phyloP scores from a whole-genome alignment of 179 eudicot genomes.

The Actinidia arguta region DNA sequence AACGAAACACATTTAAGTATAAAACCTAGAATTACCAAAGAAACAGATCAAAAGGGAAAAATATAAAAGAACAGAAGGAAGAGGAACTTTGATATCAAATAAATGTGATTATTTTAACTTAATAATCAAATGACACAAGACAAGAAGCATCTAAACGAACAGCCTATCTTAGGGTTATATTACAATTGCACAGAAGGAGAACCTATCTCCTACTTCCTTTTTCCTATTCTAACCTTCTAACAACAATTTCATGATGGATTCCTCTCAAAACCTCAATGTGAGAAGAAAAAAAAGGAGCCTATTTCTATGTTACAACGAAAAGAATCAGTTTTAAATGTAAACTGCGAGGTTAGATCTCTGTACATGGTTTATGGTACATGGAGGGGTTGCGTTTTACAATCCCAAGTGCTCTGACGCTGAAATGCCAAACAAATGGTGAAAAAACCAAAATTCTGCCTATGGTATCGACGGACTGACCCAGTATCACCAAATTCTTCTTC shows the following conservation, averaged over 20 bases:
- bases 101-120: not conserved
- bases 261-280: constrained; percentile 38
- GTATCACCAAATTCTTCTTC: not conserved
- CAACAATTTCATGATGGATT: constrained; percentile 44
- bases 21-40: not conserved
- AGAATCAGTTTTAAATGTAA: constrained; percentile 44
- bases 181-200: constrained; percentile 24
- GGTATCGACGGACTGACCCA: not conserved
- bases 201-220: constrained; percentile 41
- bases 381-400: constrained; percentile 29
- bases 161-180: constrained; percentile 31
- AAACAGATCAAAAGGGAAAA: not conserved
- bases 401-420: constrained; percentile 22
- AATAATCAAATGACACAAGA: not conserved
- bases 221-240: constrained; percentile 48
- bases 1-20: not conserved
- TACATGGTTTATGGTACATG: constrained; percentile 55
- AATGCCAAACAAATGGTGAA: constrained; percentile 9
- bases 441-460: not conserved
- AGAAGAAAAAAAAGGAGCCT: constrained; percentile 22
- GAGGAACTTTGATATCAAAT: not conserved
- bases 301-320: constrained; percentile 46
- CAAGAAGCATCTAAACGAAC: constrained; percentile 18
- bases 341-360: constrained; percentile 64
- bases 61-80: not conserved